Percentiles rank a stretch among this genome's conserved stretches.
phyloP scores from a whole-genome alignment of 2,329 filamentous ascomycete genomes.

The Pseudocercospora crystallina region DNA sequence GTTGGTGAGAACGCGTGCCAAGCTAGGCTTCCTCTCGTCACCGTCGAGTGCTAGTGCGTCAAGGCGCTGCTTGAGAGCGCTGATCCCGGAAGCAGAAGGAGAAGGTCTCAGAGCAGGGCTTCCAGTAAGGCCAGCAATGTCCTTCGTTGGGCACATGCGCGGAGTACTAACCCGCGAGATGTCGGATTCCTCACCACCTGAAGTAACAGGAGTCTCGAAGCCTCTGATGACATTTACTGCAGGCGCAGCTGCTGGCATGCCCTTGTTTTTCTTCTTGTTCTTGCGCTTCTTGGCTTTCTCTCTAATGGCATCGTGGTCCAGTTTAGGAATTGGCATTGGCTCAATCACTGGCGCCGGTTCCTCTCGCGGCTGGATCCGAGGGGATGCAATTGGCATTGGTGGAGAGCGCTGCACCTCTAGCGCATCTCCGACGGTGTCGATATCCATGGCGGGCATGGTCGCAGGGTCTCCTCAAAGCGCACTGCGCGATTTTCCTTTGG shows the following conservation, averaged over 20 bases:
- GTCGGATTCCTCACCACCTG: slow-evolving; percentile 58
- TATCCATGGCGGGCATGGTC: slow-evolving; percentile 38
- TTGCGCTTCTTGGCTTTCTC: slow-evolving; percentile 40
- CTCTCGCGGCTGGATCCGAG: slow-evolving; percentile 26
- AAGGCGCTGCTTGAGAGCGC: slow-evolving; percentile 76
- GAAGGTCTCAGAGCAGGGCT: slow-evolving; percentile 48
- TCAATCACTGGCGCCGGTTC: slow-evolving; percentile 16
- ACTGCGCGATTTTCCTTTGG: neutral
- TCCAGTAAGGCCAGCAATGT: slow-evolving; percentile 52
- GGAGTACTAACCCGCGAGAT: slow-evolving; percentile 38
- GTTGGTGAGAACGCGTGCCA: slow-evolving; percentile 37
- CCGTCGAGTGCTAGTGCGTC: slow-evolving; percentile 71
- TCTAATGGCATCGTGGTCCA: slow-evolving; percentile 36
- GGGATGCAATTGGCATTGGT: slow-evolving; percentile 34
- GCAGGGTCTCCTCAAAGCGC: neutral
- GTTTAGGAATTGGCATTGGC: slow-evolving; percentile 29
- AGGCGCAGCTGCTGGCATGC: slow-evolving; percentile 38
- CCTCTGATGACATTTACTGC: slow-evolving; percentile 46
- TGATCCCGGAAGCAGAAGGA: slow-evolving; percentile 66
- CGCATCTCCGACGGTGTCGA: slow-evolving; percentile 28
- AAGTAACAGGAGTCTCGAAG: slow-evolving; percentile 52
- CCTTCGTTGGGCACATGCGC: slow-evolving; percentile 39
- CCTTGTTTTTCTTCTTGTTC: slow-evolving; percentile 41
- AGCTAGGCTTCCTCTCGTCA: slow-evolving; percentile 55
- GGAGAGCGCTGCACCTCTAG: slow-evolving; percentile 32